These are phyloP conservation scores for Pisolithus tinctorius DNA, from an alignment of 768 basidiomycete species.

Conservation along the genomic window DNA sequence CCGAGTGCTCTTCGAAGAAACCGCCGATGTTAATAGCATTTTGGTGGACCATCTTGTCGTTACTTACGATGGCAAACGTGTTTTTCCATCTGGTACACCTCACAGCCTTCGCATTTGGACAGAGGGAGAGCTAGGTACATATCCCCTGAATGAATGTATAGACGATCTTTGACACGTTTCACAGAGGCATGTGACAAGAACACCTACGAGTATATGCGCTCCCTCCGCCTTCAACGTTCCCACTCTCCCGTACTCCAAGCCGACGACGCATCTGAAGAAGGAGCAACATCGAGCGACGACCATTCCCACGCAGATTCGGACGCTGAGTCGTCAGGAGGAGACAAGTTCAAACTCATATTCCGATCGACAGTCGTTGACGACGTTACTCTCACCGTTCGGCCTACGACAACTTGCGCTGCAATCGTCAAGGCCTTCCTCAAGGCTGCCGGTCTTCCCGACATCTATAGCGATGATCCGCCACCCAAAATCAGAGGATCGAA, in stretches of 20 bases:
- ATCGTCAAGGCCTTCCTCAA: slow-evolving; percentile 73
- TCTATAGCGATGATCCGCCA: slow-evolving; percentile 36
- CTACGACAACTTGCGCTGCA: slow-evolving; percentile 68
- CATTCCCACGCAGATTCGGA: slow-evolving; percentile 21
- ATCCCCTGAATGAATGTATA: neutral
- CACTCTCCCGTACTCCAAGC: slow-evolving; percentile 24
- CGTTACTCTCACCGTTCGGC: slow-evolving; percentile 63
- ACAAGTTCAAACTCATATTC: slow-evolving; percentile 59
- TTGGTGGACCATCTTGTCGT: slow-evolving; percentile 49
- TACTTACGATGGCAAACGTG: slow-evolving; percentile 51
- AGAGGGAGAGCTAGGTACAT: slow-evolving; percentile 59
- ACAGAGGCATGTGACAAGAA: slow-evolving; percentile 60
- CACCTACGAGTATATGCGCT: slow-evolving; percentile 59
- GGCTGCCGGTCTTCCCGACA: slow-evolving; percentile 52
- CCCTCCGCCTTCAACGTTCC: slow-evolving; percentile 24
- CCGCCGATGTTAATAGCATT: slow-evolving; percentile 55
- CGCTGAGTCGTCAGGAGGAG: slow-evolving; percentile 31
- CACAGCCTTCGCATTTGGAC: slow-evolving; percentile 60
- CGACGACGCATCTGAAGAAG: slow-evolving; percentile 9
- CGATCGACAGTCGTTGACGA: slow-evolving; percentile 45
- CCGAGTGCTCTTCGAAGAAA: slow-evolving; percentile 54
- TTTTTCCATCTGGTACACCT: slow-evolving; percentile 68
- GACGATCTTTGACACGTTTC: slow-evolving; percentile 4
- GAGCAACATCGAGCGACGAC: neutral
- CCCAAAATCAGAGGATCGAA: slow-evolving; percentile 30